Evolutionary conservation across 2,329 filamentous ascomycete species (phyloP).

Genomic region (Plenodomus tracheiphilus): DNA sequence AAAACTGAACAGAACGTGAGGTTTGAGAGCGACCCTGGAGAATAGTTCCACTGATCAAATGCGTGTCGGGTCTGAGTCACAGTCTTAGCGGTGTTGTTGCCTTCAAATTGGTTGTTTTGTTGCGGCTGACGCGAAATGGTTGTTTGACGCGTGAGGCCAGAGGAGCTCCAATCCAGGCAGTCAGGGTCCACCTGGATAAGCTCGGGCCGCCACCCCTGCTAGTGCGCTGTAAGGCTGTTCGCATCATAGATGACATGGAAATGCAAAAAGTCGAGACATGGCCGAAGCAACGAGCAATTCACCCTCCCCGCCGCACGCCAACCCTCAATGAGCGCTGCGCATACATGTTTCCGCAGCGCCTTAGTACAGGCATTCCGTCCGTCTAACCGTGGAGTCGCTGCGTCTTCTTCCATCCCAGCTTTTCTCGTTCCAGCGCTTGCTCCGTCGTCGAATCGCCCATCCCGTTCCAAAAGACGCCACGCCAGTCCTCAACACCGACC

Average conservation of each 20-base stretch:
- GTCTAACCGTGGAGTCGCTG: conserved; percentile 20
- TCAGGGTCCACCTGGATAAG: conserved; percentile 6
- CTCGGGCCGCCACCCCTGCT: conserved; percentile 5
- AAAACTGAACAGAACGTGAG: background rate
- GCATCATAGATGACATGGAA: background rate
- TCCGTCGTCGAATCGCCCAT: conserved; percentile 26
- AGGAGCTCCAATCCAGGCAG: conserved; percentile 9
- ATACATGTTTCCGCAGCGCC: conserved; percentile 43
- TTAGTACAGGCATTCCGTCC: conserved; percentile 42
- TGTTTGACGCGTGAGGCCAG: conserved; percentile 16
- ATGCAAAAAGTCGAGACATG: conserved; percentile 30
- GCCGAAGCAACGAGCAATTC: conserved; percentile 15
- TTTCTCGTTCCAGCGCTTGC: conserved; percentile 41
- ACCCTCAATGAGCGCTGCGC: conserved; percentile 44
- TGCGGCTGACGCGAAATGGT: conserved; percentile 10
- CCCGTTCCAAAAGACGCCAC: conserved; percentile 26
- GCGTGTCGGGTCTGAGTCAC: background rate
- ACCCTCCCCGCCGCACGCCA: conserved; percentile 16
- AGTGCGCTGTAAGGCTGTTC: conserved; percentile 12
- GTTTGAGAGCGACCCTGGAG: background rate
- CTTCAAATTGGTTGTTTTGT: background rate
- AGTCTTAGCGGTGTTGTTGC: conserved; percentile 2
- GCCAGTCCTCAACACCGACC: conserved; percentile 7
- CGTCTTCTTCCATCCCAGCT: conserved; percentile 31
- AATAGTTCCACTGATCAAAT: background rate